phyloP scores from a whole-genome alignment of 768 basidiomycete genomes.

The Chalciporus piperatus region DNA sequence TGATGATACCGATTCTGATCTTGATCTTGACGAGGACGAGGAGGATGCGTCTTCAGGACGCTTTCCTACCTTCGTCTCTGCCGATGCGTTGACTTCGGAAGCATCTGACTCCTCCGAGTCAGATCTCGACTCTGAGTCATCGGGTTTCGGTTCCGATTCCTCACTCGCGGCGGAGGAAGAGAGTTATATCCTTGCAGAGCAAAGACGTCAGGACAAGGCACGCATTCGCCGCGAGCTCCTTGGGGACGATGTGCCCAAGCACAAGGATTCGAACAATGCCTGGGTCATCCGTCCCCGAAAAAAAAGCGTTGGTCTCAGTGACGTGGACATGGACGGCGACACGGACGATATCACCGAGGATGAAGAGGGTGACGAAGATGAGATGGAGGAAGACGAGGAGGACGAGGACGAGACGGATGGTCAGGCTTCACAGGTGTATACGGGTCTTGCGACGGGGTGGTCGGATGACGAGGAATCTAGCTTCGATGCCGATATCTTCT shows the following conservation, averaged over 20 bases:
- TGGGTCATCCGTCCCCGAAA: constrained; percentile 74
- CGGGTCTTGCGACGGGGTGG: constrained; percentile 73
- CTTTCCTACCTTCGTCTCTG: constrained; percentile 70
- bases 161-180: constrained; percentile 63
- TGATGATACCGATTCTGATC: constrained; percentile 25
- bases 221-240: constrained; percentile 60
- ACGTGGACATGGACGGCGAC: constrained; percentile 64
- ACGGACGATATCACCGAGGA: constrained; percentile 56
- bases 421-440: constrained; percentile 41
- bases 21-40: constrained; percentile 31
- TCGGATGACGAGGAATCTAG: constrained; percentile 74
- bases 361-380: constrained; percentile 50
- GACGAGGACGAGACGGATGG: constrained; percentile 47
- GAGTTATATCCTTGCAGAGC: constrained; percentile 51
- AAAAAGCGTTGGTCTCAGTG: constrained; percentile 63
- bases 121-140: constrained; percentile 31
- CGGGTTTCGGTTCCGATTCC: constrained; percentile 51
- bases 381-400: constrained; percentile 38
- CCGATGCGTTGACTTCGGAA: constrained; percentile 52
- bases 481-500: constrained; percentile 84
- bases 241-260: constrained; percentile 47
- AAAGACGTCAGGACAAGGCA: constrained; percentile 44
- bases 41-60: constrained; percentile 34
- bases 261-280: constrained; percentile 42
- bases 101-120: constrained; percentile 46